Base-by-base conservation (phyloP, 139 green algal species). In the Micractinium conductrix region DNA sequence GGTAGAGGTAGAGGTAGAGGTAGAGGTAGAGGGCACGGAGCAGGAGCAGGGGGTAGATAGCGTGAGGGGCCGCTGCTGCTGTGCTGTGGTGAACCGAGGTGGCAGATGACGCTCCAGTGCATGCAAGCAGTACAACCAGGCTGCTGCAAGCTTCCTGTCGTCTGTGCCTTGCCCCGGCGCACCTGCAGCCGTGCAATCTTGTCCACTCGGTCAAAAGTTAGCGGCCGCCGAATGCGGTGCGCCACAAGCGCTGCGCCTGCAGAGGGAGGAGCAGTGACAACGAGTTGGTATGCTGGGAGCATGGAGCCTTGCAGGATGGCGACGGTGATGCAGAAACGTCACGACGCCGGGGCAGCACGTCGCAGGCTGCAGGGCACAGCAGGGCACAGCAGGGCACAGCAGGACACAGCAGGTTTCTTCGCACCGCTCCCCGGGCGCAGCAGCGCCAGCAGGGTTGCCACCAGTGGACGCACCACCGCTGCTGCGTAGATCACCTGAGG, bases 401-500 rank as follows among this genome's bases (percentile, higher is more conserved):
- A n/a, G n/a, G n/a, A n/a, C n/a, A n/a, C n/a, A n/a, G n/a, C n/a
- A n/a, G n/a, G n/a, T n/a, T n/a, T n/a, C n/a, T n/a, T n/a, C n/a
- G n/a, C 78, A 63, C 79, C 80, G 9, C 24, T 44, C 30, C 50
- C 37, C 16, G 80, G 69, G 30, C 24, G 48, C 37, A 80, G 38
- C 80, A 85, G 69, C 37, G 68, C 42, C 6, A 26, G 30, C 55
- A 86, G 72, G 24, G 72, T 86, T 42, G n/a, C 43, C n/a, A 86
- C 72, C 33, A 86, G 53, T 3, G 72, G 72, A n/a, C 35, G 21
- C 58, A 86, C 81, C 40, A 86, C 50, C 0, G 58, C 81, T 4
- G 81, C 55, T 4, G 72, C 72, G 21, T 86, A 86, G 44, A 86
- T 75, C 8, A n/a, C n/a, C n/a, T n/a, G n/a, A n/a, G n/a, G n/a